Percentiles rank a stretch among this genome's conserved stretches.
These are phyloP conservation scores for Suillus variegatus DNA, from an alignment of 768 basidiomycete genomes.

Conservation along the genomic window DNA sequence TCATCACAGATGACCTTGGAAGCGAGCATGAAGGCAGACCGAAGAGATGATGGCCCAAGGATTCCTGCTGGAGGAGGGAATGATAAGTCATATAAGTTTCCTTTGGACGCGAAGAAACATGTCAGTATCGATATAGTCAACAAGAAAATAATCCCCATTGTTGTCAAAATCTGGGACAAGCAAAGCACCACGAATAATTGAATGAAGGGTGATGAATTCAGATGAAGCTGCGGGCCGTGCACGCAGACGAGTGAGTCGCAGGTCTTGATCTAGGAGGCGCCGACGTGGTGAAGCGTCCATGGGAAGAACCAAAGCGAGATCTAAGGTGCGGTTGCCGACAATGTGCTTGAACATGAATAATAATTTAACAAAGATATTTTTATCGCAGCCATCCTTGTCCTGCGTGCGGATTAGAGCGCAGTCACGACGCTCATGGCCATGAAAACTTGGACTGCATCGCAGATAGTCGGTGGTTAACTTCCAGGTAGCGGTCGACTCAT, in stretches of 20 bases:
- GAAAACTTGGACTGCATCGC: constrained; percentile 20
- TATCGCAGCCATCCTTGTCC: neutral
- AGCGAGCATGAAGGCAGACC: no score
- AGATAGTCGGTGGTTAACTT: constrained; percentile 1
- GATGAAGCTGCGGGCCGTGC: constrained; percentile 5
- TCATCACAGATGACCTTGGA: no score
- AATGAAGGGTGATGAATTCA: constrained; percentile 23
- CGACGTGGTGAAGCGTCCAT: constrained; percentile 12
- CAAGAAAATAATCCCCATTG: no score
- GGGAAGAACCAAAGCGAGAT: constrained; percentile 22
- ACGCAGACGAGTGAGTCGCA: constrained; percentile 17
- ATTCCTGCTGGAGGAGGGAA: no score
- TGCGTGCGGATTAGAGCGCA: constrained; percentile 25
- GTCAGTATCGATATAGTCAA: no score
- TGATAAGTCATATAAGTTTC: no score
- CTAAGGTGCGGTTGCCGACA: constrained; percentile 8
- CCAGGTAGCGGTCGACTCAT: neutral
- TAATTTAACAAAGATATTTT: constrained; percentile 10
- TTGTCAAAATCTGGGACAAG: no score
- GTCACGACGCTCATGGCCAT: constrained; percentile 18
- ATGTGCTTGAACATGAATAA: constrained; percentile 18
- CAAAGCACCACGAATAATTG: no score
- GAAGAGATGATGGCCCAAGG: no score
- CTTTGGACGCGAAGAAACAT: no score
- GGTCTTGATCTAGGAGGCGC: constrained; percentile 19